Evolutionary conservation across 1,284 basidiomycete genomes (phyloP), one percentile per base, ranked within the genome.

Genomic region (Rhodotorula sp.): DNA sequence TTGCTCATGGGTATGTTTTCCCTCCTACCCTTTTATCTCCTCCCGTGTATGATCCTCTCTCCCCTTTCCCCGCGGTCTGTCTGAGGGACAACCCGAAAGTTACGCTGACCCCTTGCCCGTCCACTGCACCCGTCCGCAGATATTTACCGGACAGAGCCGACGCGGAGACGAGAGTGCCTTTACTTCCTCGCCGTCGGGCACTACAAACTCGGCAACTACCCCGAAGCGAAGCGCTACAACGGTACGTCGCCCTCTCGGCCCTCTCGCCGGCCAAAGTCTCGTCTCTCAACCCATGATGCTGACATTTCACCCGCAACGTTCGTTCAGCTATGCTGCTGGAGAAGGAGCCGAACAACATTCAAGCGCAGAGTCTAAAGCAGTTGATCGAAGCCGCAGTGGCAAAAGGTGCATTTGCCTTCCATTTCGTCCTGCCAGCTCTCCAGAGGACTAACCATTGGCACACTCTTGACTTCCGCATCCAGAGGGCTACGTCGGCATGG

Each of bases 151-250:
- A 85, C 88, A 4, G 95, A 97, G 73, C 89, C 95, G 17, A 82
- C 87, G 46, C 86, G 96, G 75, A 85, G 96, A 74, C 84, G 96
- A 81, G 96, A 99, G 82, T 99, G 96, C 79, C 83, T 98, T 49
- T 99, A 98, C 80, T 99, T 98, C 82, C 88, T 99, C 61, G 92
- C 93, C 1, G 85, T 99, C 18, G 96, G 96, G 0, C 90, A 99
- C 82, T 98, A 93, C 83, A 99, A 99, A 85, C 89, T 98, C 86
- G 88, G 89, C 46, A 95, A 98, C 81, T 98, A 91, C 80, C 90
- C 91, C 51, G 93, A 98, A 80, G 93, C 95, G 4, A 89, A 87
- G 81, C 89, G 87, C 72, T 99, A 98, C 82, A 98, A 97, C 80
- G 88, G 94, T 96, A 64, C 72, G 89, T 79, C 26, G 42, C 29